Evolutionary conservation across 306 rosid species (phyloP).

Genomic region (Quercus bicolor): DNA sequence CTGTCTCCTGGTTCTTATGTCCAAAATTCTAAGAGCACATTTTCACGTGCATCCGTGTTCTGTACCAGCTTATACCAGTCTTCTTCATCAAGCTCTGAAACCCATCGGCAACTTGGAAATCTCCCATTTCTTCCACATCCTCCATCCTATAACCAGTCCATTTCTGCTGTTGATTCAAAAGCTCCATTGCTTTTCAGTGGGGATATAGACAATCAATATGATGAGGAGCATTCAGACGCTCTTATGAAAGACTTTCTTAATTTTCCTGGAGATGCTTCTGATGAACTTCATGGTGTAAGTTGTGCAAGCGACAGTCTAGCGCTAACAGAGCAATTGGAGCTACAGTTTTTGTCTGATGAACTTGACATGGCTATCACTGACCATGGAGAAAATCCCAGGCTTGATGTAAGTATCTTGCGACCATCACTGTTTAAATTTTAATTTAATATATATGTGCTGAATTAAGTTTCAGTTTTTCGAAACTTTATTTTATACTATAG

Average conservation of each 20-base stretch:
- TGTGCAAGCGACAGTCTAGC: constrained; percentile 24
- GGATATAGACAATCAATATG: constrained; percentile 13
- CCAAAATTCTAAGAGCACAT: constrained; percentile 17
- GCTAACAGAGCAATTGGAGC: constrained; percentile 31
- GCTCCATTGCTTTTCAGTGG: constrained; percentile 17
- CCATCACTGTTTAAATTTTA: not conserved
- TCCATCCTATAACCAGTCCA: constrained; percentile 25
- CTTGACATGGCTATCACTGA: constrained; percentile 40
- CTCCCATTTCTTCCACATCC: constrained; percentile 44
- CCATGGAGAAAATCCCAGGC: constrained; percentile 36
- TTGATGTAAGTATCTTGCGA: constrained; percentile 33
- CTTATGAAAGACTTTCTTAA: constrained; percentile 36
- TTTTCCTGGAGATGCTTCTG: constrained; percentile 25
- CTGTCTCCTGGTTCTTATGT: constrained; percentile 17
- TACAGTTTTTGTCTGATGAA: constrained; percentile 36
- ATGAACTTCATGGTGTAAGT: constrained; percentile 18
- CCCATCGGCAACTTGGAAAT: constrained; percentile 40
- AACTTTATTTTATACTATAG: not conserved
- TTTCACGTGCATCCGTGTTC: constrained; percentile 41
- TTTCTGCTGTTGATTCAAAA: constrained; percentile 23
- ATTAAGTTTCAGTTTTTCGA: not conserved
- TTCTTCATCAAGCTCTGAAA: constrained; percentile 33
- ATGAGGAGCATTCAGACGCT: constrained; percentile 29
- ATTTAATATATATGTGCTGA: not conserved
- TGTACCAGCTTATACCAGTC: constrained; percentile 47